Percentiles rank a stretch among this genome's conserved stretches.
phyloP scores from a whole-genome alignment of 805 yeast genomes.

The Candida ipomoeae region DNA sequence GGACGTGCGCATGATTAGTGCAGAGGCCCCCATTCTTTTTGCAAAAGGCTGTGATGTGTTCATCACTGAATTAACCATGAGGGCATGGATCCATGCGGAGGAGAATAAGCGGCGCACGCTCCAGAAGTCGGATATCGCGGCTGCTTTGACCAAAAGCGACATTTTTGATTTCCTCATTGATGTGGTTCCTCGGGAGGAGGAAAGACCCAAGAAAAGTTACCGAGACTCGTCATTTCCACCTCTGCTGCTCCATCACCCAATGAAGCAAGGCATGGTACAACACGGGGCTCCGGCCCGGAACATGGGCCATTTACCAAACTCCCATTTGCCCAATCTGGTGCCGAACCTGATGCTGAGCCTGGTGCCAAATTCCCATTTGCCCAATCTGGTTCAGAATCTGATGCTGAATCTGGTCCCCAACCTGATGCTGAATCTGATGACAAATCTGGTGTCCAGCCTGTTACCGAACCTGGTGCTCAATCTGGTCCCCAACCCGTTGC shows the following conservation, averaged over 20 bases:
- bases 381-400: background rate
- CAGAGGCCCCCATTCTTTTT: conserved; percentile 95
- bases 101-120: conserved; percentile 91
- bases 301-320: background rate
- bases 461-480: background rate
- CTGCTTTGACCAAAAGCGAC: conserved; percentile 89
- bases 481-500: background rate
- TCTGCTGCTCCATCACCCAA: conserved; percentile 12
- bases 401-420: background rate
- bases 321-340: background rate
- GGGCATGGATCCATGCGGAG: conserved; percentile 99
- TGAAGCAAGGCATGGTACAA: conserved; percentile 12
- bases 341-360: background rate
- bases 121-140: conserved; percentile 92
- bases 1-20: conserved; percentile 95
- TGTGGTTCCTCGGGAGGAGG: conserved; percentile 89
- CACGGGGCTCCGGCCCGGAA: background rate
- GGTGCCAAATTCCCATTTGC: background rate
- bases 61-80: conserved; percentile 94
- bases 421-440: background rate
- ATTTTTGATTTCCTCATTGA: conserved; percentile 97
- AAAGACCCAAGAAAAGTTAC: conserved; percentile 46
- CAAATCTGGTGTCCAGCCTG: background rate
- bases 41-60: conserved; percentile 98
- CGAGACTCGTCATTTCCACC: conserved; percentile 21